These are phyloP conservation scores for Ceratocystis cacaofunesta DNA, from an alignment of 2,329 filamentous ascomycete species.

Conservation along the genomic window DNA sequence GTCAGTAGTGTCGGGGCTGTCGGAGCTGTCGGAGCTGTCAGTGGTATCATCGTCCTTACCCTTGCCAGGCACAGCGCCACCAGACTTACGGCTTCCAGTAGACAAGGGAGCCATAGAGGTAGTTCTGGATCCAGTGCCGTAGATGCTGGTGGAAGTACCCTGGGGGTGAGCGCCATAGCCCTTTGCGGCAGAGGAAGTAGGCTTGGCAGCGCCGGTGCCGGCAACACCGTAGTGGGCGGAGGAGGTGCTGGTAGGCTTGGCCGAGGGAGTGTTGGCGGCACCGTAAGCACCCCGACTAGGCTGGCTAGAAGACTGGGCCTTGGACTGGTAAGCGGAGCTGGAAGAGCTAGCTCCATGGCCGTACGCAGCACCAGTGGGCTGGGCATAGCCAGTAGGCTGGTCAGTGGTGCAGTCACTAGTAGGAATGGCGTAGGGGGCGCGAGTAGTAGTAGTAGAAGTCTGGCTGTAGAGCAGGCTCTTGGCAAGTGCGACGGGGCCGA, in stretches of 20 bases:
- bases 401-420: not conserved
- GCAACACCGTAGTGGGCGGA: not conserved
- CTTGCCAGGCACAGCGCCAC: not conserved
- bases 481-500: not conserved
- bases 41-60: not conserved
- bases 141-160: not conserved
- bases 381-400: not conserved
- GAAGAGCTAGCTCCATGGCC: not conserved
- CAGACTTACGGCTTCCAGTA: not conserved
- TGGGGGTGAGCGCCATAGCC: not conserved
- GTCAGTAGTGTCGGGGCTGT: conserved; percentile 1
- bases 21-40: not conserved
- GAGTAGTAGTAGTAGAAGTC: not conserved
- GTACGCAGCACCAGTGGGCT: not conserved
- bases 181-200: not conserved
- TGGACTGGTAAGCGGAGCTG: not conserved
- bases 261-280: not conserved
- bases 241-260: not conserved
- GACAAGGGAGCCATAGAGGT: not conserved
- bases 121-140: not conserved
- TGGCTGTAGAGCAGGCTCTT: not conserved
- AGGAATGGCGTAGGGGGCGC: not conserved
- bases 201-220: not conserved
- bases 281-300: not conserved
- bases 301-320: not conserved